Evolutionary conservation across 352 stramenopile genomes (phyloP), one percentile per base, ranked within the genome.

Genomic region (Phytophthora kernoviae): DNA sequence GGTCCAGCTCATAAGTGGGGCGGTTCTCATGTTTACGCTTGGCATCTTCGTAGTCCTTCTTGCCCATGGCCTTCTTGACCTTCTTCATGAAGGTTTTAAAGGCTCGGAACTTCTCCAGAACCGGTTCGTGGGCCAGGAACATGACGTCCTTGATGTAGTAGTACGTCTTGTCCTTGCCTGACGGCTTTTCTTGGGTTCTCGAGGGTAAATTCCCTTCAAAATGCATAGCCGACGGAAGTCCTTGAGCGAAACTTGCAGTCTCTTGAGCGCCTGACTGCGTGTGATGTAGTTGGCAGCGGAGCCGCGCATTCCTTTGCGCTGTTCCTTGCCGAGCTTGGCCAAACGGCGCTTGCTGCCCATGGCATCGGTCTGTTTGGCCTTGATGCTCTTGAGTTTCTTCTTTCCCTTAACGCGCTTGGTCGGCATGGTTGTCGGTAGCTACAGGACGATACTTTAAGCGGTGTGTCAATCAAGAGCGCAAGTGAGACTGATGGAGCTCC

Each of bases 31-130:
- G 87, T 58, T 89, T 90, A 36, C 87, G 81, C 44, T 84, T 84
- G 41, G 87, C 90, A 24, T 94, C 86, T 4, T 75, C 79, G 42
- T 83, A 90, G 62, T 96, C 71, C 48, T 93, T 88, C 66, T 91
- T 91, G 58, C 85, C 87, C 76, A 94, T 91, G 24, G 84, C 78
- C 42, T 90, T 91, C 65, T 82, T 93, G 18, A 94, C 68, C 64
- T 99, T 99, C 76, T 99, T 99, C 96, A 99, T 98, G 75, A 99
- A 99, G 1, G 93, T 91, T 67, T 99, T 98, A 62, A 92, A 99
- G 15, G 98, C 92, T 45, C 97, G 87, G 75, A 99, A 99, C 69
- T 99, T 99, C 9, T 99, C 75, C 10, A 99, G 79, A 21, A 99
- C 79, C 0, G 98, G 98, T 70, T 99, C 98, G 71, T 99, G 96